A percentile compares a stretch with the other conserved stretches of the same genome.
Evolutionary conservation across 805 yeast species (phyloP).

Genomic region (Candida orba): DNA sequence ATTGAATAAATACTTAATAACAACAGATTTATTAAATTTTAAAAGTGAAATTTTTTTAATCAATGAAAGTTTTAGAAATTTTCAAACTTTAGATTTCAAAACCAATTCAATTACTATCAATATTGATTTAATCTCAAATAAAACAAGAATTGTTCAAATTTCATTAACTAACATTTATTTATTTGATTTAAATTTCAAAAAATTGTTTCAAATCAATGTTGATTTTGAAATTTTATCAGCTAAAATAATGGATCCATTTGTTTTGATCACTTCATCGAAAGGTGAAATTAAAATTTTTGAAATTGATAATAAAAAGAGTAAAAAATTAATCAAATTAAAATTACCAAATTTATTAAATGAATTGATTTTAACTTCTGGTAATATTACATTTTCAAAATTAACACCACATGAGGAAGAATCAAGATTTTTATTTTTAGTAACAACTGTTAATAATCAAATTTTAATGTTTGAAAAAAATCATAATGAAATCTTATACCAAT

Average conservation of each 20-base stretch:
- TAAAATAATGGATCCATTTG: conserved; percentile 52
- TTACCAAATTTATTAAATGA: conserved; percentile 31
- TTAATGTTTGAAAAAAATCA: conserved; percentile 54
- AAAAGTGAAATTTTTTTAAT: conserved; percentile 66
- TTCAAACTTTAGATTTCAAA: conserved; percentile 56
- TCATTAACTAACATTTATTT: conserved; percentile 58
- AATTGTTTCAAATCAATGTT: conserved; percentile 40
- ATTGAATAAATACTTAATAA: conserved; percentile 52
- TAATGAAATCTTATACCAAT: conserved; percentile 31
- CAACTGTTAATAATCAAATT: conserved; percentile 71
- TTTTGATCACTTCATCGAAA: conserved; percentile 55
- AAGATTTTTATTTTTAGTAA: conserved; percentile 48
- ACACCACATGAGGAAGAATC: conserved; percentile 12
- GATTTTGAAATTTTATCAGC: conserved; percentile 62
- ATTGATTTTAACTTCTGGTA: conserved; percentile 62
- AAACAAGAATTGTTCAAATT: conserved; percentile 64
- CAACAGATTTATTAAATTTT: conserved; percentile 58
- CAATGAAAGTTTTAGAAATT: conserved; percentile 51
- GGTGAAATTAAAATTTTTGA: conserved; percentile 65
- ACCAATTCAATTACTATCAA: conserved; percentile 58
- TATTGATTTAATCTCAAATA: conserved; percentile 50
- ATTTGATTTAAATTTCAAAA: conserved; percentile 55
- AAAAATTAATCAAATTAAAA: conserved; percentile 28
- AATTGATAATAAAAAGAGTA: conserved; percentile 27
- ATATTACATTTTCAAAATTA: conserved; percentile 45